phyloP scores from a whole-genome alignment of 768 basidiomycete genomes.

The Termitomyces sp. region DNA sequence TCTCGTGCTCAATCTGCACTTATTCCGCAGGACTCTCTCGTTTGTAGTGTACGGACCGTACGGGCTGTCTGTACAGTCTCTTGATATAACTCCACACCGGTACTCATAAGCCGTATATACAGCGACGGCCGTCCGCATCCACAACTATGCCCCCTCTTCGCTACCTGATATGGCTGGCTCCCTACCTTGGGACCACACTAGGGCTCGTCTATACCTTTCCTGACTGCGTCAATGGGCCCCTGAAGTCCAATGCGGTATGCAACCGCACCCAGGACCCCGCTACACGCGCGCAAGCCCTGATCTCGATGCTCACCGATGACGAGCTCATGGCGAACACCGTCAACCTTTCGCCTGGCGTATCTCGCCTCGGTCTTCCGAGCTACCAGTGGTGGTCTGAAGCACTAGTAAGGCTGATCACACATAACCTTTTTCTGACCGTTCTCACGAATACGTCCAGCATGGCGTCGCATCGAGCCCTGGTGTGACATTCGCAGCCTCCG shows the following conservation, averaged over 20 bases:
- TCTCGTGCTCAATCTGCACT: not conserved
- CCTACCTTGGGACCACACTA: not conserved
- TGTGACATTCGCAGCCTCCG: slow-evolving; percentile 40
- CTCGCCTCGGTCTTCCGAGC: slow-evolving; percentile 48
- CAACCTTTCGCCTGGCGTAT: slow-evolving; percentile 43
- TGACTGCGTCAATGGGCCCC: slow-evolving; percentile 39
- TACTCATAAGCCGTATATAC: not conserved
- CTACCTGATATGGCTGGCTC: slow-evolving; percentile 5
- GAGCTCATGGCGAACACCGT: slow-evolving; percentile 49
- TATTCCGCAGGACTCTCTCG: not conserved
- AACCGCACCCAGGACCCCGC: slow-evolving; percentile 36
- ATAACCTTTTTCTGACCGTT: not conserved
- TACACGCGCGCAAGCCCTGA: slow-evolving; percentile 44
- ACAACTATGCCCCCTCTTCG: not conserved
- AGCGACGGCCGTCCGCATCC: no score
- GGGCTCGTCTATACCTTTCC: slow-evolving; percentile 34
- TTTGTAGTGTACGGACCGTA: no score
- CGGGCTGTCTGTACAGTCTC: no score
- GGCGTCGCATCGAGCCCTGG: slow-evolving; percentile 51
- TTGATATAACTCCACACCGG: not conserved
- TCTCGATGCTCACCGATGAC: slow-evolving; percentile 41
- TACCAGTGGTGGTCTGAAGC: slow-evolving; percentile 63
- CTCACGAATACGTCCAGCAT: slow-evolving; percentile 28
- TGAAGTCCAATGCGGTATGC: slow-evolving; percentile 42
- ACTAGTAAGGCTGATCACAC: slow-evolving; percentile 27